Percentiles rank a stretch among this genome's conserved stretches.
Evolutionary conservation across 305 asterid species (phyloP).

Genomic region (Solanum hybrid): DNA sequence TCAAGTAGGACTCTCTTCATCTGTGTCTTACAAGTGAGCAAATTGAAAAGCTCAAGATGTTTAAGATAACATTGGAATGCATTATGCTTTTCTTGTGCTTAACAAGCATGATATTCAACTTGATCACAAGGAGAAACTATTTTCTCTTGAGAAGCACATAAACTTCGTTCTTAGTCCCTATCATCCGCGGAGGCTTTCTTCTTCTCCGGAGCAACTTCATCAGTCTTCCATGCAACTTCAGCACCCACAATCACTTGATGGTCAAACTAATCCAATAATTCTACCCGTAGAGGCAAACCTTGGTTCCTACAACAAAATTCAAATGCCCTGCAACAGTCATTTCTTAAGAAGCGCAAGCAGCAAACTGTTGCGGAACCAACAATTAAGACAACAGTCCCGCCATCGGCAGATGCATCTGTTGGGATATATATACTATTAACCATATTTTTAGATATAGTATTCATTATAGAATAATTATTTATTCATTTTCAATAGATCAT

Average conservation of each 20-base stretch:
- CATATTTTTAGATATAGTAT: too few relatives aligned
- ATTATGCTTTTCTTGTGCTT: constrained; percentile 43
- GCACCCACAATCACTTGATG: neutral
- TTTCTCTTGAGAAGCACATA: constrained; percentile 58
- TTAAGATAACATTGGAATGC: constrained; percentile 58
- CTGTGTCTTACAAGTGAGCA: constrained; percentile 64
- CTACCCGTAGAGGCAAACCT: constrained; percentile 20
- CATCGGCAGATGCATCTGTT: constrained; percentile 48
- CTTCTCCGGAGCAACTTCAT: constrained; percentile 52
- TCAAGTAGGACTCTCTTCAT: constrained; percentile 50
- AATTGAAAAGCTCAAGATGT: constrained; percentile 53
- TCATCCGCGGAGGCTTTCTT: constrained; percentile 55
- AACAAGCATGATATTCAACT: constrained; percentile 46
- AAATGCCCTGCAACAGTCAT: constrained; percentile 61
- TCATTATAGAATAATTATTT: too few relatives aligned
- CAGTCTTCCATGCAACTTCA: constrained; percentile 32
- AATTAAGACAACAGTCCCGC: constrained; percentile 53
- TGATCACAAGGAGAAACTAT: constrained; percentile 54
- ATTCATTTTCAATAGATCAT: too few relatives aligned
- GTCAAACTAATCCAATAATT: neutral
- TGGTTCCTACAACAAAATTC: constrained; percentile 51
- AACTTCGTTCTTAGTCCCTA: constrained; percentile 40
- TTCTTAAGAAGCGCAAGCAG: constrained; percentile 54
- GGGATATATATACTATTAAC: too few relatives aligned
- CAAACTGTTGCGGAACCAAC: constrained; percentile 55